A percentile compares a stretch with the other conserved stretches of the same genome.
phyloP scores from a whole-genome alignment of 2,329 filamentous ascomycete species.

The Stachybotrys elegans region DNA sequence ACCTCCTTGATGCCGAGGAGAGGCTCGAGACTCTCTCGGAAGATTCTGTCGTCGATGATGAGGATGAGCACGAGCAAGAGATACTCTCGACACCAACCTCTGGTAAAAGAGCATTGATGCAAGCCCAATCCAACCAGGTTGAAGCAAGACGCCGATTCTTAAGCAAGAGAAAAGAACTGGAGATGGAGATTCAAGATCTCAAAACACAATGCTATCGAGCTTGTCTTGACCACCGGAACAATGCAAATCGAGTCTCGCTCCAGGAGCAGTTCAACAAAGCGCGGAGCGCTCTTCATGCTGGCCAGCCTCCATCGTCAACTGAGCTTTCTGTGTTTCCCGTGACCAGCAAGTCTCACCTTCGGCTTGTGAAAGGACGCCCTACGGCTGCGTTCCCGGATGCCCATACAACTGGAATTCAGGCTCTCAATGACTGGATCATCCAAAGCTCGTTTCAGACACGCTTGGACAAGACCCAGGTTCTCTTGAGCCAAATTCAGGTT shows the following conservation, averaged over 20 bases:
- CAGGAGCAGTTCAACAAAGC: conserved; percentile 3
- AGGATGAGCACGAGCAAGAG: neutral
- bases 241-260: neutral
- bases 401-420: conserved; percentile 8
- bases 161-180: neutral
- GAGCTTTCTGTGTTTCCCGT: conserved; percentile 7
- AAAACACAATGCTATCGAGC: neutral
- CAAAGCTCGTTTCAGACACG: conserved; percentile 5
- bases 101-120: neutral
- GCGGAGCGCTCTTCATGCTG: neutral
- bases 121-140: neutral
- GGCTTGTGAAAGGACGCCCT: neutral
- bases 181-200: neutral
- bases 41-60: neutral
- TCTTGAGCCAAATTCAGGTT: conserved; percentile 7
- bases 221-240: conserved; percentile 11
- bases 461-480: conserved; percentile 4
- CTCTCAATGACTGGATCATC: conserved; percentile 7
- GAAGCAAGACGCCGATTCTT: too few species aligned
- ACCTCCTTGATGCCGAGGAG: neutral
- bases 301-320: neutral
- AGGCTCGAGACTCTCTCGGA: neutral
- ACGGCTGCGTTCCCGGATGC: conserved; percentile 4
- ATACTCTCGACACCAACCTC: neutral
- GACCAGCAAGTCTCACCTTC: conserved; percentile 8